A percentile compares a stretch with the other conserved stretches of the same genome.
These are phyloP conservation scores for Seminavis robusta DNA, from an alignment of 108 stramenopile genomes.

Conservation along the genomic window DNA sequence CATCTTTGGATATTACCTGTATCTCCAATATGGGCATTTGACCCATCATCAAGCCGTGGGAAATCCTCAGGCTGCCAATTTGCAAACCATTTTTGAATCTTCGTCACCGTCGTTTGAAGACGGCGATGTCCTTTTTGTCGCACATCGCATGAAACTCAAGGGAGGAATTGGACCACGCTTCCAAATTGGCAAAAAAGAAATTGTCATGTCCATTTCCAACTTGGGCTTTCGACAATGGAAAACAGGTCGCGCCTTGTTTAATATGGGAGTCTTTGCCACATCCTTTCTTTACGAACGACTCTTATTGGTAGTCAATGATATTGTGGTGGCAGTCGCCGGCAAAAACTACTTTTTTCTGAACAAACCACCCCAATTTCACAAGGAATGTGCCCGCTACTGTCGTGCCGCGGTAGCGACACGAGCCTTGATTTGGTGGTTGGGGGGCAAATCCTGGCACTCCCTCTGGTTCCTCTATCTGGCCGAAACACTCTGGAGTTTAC, in stretches of 20 bases:
- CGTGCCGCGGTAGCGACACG: slow-evolving; percentile 49
- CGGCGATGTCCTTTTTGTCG: slow-evolving; percentile 77
- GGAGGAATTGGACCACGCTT: slow-evolving; percentile 63
- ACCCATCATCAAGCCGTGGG: slow-evolving; percentile 69
- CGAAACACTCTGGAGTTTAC: slow-evolving; percentile 72
- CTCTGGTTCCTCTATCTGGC: slow-evolving; percentile 60
- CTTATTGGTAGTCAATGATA: slow-evolving; percentile 66
- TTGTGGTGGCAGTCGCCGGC: slow-evolving; percentile 59
- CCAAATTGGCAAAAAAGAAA: slow-evolving; percentile 11
- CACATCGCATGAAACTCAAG: slow-evolving; percentile 76
- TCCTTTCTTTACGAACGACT: slow-evolving; percentile 68
- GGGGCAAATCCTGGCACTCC: slow-evolving; percentile 66
- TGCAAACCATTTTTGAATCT: slow-evolving; percentile 60
- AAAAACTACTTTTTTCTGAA: slow-evolving; percentile 73
- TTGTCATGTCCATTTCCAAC: slow-evolving; percentile 58
- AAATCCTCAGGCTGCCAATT: slow-evolving; percentile 38
- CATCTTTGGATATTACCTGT: slow-evolving; percentile 72
- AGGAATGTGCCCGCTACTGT: slow-evolving; percentile 59
- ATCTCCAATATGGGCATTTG: slow-evolving; percentile 72
- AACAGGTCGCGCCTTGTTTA: slow-evolving; percentile 34
- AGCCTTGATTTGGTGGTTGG: slow-evolving; percentile 31
- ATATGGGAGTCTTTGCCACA: slow-evolving; percentile 39
- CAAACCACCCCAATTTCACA: slow-evolving; percentile 70
- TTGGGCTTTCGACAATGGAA: slow-evolving; percentile 60
- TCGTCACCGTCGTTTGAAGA: slow-evolving; percentile 65